These are phyloP conservation scores for Tagetes patula DNA, from an alignment of 129 eudicot species.

Conservation along the genomic window DNA sequence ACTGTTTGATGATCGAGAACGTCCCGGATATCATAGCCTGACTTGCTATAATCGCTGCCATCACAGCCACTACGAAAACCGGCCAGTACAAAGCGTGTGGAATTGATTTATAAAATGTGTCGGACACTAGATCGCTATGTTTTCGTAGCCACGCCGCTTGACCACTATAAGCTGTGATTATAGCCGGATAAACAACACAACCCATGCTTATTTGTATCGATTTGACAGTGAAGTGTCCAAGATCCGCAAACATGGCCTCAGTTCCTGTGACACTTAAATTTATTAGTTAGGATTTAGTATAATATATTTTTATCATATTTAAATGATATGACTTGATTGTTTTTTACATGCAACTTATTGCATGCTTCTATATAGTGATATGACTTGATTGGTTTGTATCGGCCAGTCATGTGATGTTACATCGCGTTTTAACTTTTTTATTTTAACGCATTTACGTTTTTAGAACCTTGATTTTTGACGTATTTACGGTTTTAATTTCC, in stretches of 20 bases:
- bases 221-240: conserved; percentile 75
- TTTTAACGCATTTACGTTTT: too few relatives aligned
- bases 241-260: conserved; percentile 81
- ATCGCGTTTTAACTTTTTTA: too few relatives aligned
- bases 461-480: too few relatives aligned
- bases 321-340: too few relatives aligned
- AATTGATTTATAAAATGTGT: conserved; percentile 59
- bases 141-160: conserved; percentile 65
- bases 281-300: too few relatives aligned
- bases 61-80: conserved; percentile 65
- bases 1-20: conserved; percentile 74
- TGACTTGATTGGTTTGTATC: too few relatives aligned
- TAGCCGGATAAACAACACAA: conserved; percentile 61
- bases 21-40: conserved; percentile 87
- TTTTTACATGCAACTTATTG: too few relatives aligned
- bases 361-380: too few relatives aligned
- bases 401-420: too few relatives aligned
- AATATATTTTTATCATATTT: too few relatives aligned
- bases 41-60: conserved; percentile 80
- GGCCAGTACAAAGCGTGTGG: conserved; percentile 78
- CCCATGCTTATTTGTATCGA: conserved; percentile 85
- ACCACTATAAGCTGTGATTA: conserved; percentile 58
- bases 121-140: conserved; percentile 30
- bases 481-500: too few relatives aligned
- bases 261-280: conserved; percentile 45